A percentile compares a stretch with the other conserved stretches of the same genome.
Conservation (phyloP, 2,329 filamentous ascomycete species). For the Phialemoniopsis sp. region DNA sequence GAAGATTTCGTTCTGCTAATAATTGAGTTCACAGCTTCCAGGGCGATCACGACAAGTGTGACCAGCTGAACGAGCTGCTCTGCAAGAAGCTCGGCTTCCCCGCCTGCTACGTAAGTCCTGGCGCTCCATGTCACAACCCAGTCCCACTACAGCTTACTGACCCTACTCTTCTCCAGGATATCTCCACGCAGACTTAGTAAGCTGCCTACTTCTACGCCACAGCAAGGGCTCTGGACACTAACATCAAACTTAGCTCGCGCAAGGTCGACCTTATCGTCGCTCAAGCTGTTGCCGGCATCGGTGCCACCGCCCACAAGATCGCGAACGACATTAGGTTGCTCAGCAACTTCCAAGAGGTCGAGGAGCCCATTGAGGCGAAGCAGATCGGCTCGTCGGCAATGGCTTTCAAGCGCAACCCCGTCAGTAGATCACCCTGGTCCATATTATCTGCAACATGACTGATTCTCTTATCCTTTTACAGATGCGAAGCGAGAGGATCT, state of each 20-base stretch:
- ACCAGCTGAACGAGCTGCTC: slow-evolving; percentile 50
- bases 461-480: slow-evolving; percentile 27
- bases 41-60: slow-evolving; percentile 42
- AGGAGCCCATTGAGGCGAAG: slow-evolving; percentile 76
- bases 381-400: slow-evolving; percentile 69
- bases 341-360: slow-evolving; percentile 75
- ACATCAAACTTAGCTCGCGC: slow-evolving; percentile 40
- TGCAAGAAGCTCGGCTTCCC: slow-evolving; percentile 53
- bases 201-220: neutral
- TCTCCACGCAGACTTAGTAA: slow-evolving; percentile 59
- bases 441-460: slow-evolving; percentile 40
- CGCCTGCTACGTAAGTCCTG: slow-evolving; percentile 29
- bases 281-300: slow-evolving; percentile 76
- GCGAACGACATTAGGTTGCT: slow-evolving; percentile 67
- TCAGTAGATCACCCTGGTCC: slow-evolving; percentile 8
- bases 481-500: slow-evolving; percentile 46
- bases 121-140: neutral
- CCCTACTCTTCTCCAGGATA: slow-evolving; percentile 43
- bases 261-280: slow-evolving; percentile 80
- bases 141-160: slow-evolving; percentile 1
- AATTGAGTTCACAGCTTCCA: slow-evolving; percentile 52
- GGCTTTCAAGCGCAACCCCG: slow-evolving; percentile 39
- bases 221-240: slow-evolving; percentile 1
- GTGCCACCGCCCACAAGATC: slow-evolving; percentile 74
- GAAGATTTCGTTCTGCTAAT: slow-evolving; percentile 16